Base-by-base conservation (phyloP, 306 rosid species). In the Pterocarpus macrocarpus region DNA sequence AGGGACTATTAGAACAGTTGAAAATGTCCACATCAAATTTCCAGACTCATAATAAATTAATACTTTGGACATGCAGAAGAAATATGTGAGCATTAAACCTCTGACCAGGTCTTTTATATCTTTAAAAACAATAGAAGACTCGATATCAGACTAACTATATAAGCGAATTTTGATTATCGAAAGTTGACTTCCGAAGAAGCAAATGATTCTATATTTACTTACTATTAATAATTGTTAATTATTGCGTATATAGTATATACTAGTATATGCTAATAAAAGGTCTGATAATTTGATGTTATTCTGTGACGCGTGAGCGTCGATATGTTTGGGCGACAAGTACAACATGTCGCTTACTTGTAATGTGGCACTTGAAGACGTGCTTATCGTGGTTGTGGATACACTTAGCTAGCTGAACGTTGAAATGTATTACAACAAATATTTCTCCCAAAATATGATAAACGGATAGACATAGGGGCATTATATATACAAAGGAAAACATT, bases 341-440 rank as follows among this genome's bases (percentile, higher is more conserved):
- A 57, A 57, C 61, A 44, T 78, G 50, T 56, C n/a, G 53, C 15
- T 76, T 13, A 36, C 59, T 41, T 66, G 57, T 38, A 45, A 38
- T 30, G 69, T 32, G 61, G 4, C 13, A 28, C 30, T 71, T 39
- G 57, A 72, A 63, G 79, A 80, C 79, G 59, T 72, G 84, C 49
- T 49, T 71, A 61, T 38, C 28, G 50, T 39, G 45, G 57, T 49
- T 49, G 50, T 13, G 65, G 50, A 66, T 36, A 38, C 52, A 9
- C 63, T 45, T 64, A n/a, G 63, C 63, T 64, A 2, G 47, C 4
- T 15, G n/a, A 62, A 32, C 81, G 52, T 76, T 64, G 73, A 76
- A 76, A 63, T 49, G 38, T 11, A 75, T 45, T 7, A 13, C 15
- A 41, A 59, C 32, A 74, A 74, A 35, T 1, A 7, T 35, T 35